phyloP scores from a whole-genome alignment of 495 filamentous ascomycete genomes.

The Xylaria nigripes region DNA sequence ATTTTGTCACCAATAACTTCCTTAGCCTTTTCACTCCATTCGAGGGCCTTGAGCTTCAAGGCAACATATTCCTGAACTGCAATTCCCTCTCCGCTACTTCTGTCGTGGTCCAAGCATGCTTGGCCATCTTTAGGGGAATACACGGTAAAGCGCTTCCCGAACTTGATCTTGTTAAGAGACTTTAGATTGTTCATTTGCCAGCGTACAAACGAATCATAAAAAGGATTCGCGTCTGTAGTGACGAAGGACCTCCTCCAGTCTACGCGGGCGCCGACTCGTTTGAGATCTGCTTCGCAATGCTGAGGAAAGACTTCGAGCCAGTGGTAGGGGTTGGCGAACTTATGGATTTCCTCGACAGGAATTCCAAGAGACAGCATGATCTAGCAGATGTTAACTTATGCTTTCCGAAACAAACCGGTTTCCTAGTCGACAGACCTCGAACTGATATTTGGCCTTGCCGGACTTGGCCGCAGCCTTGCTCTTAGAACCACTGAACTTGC shows the following conservation, averaged over 20 bases:
- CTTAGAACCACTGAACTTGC: conserved; percentile 90
- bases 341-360: conserved; percentile 77
- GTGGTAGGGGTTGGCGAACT: conserved; percentile 77
- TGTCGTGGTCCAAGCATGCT: conserved; percentile 96
- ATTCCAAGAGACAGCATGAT: conserved; percentile 70
- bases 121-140: conserved; percentile 97
- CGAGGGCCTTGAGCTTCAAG: conserved; percentile 78
- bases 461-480: conserved; percentile 87
- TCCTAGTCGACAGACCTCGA: conserved; percentile 7
- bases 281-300: conserved; percentile 70
- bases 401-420: neutral
- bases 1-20: conserved; percentile 66
- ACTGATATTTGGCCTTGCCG: conserved; percentile 65
- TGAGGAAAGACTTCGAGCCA: conserved; percentile 89
- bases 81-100: conserved; percentile 84
- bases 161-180: conserved; percentile 87
- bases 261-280: conserved; percentile 73
- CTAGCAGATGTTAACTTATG: conserved; percentile 15
- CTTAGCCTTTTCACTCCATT: conserved; percentile 69
- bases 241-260: conserved; percentile 91
- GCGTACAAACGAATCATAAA: conserved; percentile 90
- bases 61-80: conserved; percentile 87
- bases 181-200: conserved; percentile 96
- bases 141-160: conserved; percentile 88
- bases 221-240: conserved; percentile 94